Evolutionary conservation across 306 rosid species (phyloP), one percentile per base, ranked within the genome.

Genomic region (Fagus sylvatica): DNA sequence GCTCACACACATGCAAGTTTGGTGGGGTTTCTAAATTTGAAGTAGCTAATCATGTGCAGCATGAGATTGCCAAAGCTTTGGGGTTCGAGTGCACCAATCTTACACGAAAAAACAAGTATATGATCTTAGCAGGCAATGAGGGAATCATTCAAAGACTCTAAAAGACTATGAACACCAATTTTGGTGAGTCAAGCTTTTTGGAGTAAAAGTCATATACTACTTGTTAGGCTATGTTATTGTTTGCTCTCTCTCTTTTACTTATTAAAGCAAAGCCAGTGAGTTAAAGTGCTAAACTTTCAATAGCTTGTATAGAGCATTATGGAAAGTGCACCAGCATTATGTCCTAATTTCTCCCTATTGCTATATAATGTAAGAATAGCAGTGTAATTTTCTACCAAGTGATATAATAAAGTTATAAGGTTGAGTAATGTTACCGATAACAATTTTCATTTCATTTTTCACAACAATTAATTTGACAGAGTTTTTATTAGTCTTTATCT

Each of bases 21-120:
- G 90, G 89, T 42, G 90, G 85, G 4, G 86, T 78, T 69, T 77
- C 94, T 1, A 80, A 76, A 69, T 74, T 85, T 73, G 93, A 90
- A 53, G 90, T 92, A 40, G 97, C 94, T 3, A 92, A 92, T 83
- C 74, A 68, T n/a, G 93, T 92, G 75, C 93, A 90, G 55, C 49
- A 33, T 55, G 81, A 87, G 79, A 90, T 90, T 32, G 94, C 83
- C 5, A 82, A 78, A 4, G 89, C 80, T 22, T 77, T 90, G 11
- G 91, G 88, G 9, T 92, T 87, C 79, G 74, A 48, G 28, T 79
- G 97, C 82, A 92, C 97, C 4, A 77, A 70, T 74, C 81, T 90
- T 13, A 88, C 94, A 0, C 81, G 95, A 55, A 90, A 90, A 76
- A 89, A 85, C 77, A 92, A 92, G 79, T 92, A 92, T 22, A 66